Percentiles rank a stretch among this genome's conserved stretches.
These are phyloP conservation scores for Purpureocillium takamizusanense DNA, from an alignment of 2,329 filamentous ascomycete species.

Conservation along the genomic window DNA sequence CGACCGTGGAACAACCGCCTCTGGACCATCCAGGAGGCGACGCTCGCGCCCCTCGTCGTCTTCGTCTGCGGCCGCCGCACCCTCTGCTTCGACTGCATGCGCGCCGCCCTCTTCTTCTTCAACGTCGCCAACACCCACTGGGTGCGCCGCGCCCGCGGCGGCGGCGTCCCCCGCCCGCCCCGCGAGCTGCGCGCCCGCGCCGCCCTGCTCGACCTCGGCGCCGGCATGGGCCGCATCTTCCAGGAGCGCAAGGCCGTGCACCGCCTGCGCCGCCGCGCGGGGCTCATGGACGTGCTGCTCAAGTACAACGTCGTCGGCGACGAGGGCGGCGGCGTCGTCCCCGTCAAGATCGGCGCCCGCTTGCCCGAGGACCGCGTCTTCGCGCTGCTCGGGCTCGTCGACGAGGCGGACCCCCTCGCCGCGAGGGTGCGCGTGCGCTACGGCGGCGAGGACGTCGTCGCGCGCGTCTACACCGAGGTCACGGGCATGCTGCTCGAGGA, in stretches of 20 bases:
- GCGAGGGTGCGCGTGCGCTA: conserved; percentile 8
- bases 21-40: conserved; percentile 25
- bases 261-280: conserved; percentile 3
- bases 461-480: conserved; percentile 11
- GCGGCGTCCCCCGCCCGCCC: conserved; percentile 4
- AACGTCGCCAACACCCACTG: conserved; percentile 20
- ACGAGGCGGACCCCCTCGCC: conserved; percentile 10
- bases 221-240: conserved; percentile 14
- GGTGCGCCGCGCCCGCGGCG: conserved; percentile 3
- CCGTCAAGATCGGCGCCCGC: conserved; percentile 15
- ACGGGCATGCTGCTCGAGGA: conserved; percentile 12
- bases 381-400: conserved; percentile 19
- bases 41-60: conserved; percentile 12
- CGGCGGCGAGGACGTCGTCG: neutral
- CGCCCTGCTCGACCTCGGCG: conserved; percentile 12
- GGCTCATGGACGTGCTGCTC: conserved; percentile 16
- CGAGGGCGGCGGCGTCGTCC: neutral
- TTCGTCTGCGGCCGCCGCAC: conserved; percentile 17
- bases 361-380: conserved; percentile 21
- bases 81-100: conserved; percentile 17
- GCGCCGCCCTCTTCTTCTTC: conserved; percentile 16
- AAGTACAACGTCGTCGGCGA: conserved; percentile 19
- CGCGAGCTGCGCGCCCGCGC: conserved; percentile 9
- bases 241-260: conserved; percentile 22
- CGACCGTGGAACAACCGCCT: conserved; percentile 21